Percentiles rank a stretch among this genome's conserved stretches.
Evolutionary conservation across 495 filamentous ascomycete genomes (phyloP).

Genomic region (Extremus antarcticus): DNA sequence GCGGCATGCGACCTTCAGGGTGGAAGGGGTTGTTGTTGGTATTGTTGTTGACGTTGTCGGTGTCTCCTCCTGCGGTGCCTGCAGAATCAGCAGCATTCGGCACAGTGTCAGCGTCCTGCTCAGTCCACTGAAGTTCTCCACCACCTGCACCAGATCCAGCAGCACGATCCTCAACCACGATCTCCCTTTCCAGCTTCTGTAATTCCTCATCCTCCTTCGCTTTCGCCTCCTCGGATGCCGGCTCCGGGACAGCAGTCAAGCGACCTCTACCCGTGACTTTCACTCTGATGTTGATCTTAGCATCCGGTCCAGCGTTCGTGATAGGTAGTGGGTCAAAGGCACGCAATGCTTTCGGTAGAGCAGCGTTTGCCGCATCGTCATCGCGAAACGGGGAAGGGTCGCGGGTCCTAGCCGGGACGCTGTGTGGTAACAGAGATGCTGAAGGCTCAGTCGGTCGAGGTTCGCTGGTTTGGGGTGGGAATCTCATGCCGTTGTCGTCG

Average conservation of each 20-base stretch:
- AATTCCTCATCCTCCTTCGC: slow-evolving; percentile 6
- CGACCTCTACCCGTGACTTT: slow-evolving; percentile 8
- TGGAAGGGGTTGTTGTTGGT: slow-evolving; percentile 10
- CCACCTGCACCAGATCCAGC: neutral
- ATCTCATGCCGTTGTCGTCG: too few relatives aligned
- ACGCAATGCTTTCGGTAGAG: neutral
- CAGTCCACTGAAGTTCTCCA: neutral
- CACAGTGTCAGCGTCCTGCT: neutral
- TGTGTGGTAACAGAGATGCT: too few relatives aligned
- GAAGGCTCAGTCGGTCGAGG: too few relatives aligned
- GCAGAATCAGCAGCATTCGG: neutral
- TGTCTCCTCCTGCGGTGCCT: neutral
- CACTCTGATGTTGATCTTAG: slow-evolving; percentile 17
- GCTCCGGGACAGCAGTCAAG: slow-evolving; percentile 7
- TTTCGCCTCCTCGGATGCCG: neutral
- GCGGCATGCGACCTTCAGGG: slow-evolving; percentile 5
- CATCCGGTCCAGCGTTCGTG: slow-evolving; percentile 20
- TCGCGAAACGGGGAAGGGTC: too few relatives aligned
- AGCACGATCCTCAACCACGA: slow-evolving; percentile 1
- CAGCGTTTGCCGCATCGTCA: neutral
- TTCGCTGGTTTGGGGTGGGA: too few relatives aligned
- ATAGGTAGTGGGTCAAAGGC: slow-evolving; percentile 13
- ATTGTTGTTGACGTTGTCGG: neutral
- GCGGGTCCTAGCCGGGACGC: too few relatives aligned
- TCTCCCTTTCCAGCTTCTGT: slow-evolving; percentile 8